Percentiles rank a stretch among this genome's conserved stretches.
These are phyloP conservation scores for Coniochaeta sp. DNA, from an alignment of 2,329 filamentous ascomycete species.

Conservation along the genomic window DNA sequence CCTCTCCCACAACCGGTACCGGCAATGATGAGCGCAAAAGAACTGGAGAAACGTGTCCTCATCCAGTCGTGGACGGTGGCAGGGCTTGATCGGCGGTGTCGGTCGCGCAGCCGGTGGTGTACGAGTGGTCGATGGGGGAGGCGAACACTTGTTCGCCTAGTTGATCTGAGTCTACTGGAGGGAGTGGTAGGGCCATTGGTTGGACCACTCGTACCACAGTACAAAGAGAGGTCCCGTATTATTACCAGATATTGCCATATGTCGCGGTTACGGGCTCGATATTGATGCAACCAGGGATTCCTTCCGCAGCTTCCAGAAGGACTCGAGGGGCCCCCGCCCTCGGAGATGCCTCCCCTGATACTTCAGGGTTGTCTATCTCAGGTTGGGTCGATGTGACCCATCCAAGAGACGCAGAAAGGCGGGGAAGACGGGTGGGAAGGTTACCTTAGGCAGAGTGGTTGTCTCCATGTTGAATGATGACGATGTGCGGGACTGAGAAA, in stretches of 20 bases:
- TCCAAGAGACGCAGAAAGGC: background rate
- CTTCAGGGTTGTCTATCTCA: background rate
- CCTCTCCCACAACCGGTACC: background rate
- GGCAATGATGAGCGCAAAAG: background rate
- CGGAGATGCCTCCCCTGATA: background rate
- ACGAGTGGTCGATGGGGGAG: background rate
- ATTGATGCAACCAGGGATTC: background rate
- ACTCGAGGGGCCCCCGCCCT: background rate
- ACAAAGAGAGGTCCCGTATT: too few species aligned
- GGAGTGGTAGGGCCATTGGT: background rate
- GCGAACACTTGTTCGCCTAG: background rate
- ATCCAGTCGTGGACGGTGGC: too few species aligned
- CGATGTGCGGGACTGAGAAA: background rate
- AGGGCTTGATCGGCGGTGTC: background rate
- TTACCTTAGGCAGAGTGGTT: background rate
- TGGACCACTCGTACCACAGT: too few species aligned
- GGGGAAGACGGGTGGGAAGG: background rate
- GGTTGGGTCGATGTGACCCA: constrained; percentile 1
- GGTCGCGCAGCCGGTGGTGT: background rate
- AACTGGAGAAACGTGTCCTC: too few species aligned
- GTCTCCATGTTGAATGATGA: background rate
- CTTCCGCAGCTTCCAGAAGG: constrained; percentile 3
- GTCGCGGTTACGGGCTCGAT: background rate
- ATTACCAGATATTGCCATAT: background rate
- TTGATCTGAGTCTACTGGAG: background rate